A percentile compares a stretch with the other conserved stretches of the same genome.
Conservation (phyloP, 352 stramenopile species). For the Globisporangium alternatum region DNA sequence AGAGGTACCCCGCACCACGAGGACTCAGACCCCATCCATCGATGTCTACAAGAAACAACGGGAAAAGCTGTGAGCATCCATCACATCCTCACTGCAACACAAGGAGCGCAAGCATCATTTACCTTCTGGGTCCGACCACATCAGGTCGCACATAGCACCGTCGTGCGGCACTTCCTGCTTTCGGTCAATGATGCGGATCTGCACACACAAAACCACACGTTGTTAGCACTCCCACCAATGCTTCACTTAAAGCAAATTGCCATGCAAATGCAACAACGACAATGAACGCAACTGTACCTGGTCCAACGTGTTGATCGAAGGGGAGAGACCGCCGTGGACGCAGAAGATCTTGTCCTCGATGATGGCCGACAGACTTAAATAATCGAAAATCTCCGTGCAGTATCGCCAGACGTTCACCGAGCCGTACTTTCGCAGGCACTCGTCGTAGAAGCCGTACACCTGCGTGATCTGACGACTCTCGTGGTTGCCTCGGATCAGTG, state of each 20-base stretch:
- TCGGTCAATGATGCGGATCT: slow-evolving; percentile 91
- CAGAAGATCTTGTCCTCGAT: slow-evolving; percentile 99
- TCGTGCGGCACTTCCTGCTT: slow-evolving; percentile 99
- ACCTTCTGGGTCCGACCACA: slow-evolving; percentile 93
- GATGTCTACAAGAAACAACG: slow-evolving; percentile 83
- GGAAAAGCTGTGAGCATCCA: slow-evolving; percentile 11
- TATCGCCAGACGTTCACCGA: slow-evolving; percentile 99
- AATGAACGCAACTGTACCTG: slow-evolving; percentile 35
- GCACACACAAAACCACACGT: not conserved
- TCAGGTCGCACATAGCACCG: slow-evolving; percentile 98
- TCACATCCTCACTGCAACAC: slow-evolving; percentile 50
- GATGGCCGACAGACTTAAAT: slow-evolving; percentile 97
- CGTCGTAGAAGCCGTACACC: slow-evolving; percentile 66
- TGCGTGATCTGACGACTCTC: slow-evolving; percentile 38
- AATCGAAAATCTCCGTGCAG: slow-evolving; percentile 99
- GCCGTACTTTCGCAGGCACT: slow-evolving; percentile 68
- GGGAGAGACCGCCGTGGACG: slow-evolving; percentile 98
- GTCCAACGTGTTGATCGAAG: slow-evolving; percentile 89
- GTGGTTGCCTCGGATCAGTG: slow-evolving; percentile 92
- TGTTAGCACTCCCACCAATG: slow-evolving; percentile 2
- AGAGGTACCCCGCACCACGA: slow-evolving; percentile 97
- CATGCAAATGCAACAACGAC: slow-evolving; percentile 5
- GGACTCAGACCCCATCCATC: slow-evolving; percentile 98
- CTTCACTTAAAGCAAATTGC: not conserved
- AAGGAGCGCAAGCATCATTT: not conserved